These are phyloP conservation scores for Limonium bicolor DNA, from an alignment of 148 eudicot genomes.

Conservation along the genomic window DNA sequence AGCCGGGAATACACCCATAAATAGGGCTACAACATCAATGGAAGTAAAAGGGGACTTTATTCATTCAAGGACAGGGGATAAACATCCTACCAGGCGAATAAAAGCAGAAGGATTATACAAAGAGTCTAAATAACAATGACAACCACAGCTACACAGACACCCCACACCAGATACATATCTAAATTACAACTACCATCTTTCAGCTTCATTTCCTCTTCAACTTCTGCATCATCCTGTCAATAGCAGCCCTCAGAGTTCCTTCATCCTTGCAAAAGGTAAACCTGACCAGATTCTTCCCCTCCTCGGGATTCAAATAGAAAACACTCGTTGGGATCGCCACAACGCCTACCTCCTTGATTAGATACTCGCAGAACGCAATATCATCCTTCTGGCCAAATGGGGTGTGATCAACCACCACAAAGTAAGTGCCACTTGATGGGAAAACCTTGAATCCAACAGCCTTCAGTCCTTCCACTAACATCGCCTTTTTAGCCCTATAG, in stretches of 20 bases:
- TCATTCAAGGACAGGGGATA: no score
- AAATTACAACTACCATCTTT: no score
- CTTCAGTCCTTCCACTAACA: constrained; percentile 69
- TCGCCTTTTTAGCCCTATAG: constrained; percentile 58
- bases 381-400: constrained; percentile 78
- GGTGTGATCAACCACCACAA: constrained; percentile 89
- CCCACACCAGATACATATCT: no score
- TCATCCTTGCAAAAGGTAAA: constrained; percentile 97
- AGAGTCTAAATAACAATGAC: no score
- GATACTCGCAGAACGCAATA: constrained; percentile 72
- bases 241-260: constrained; percentile 62
- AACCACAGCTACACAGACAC: no score
- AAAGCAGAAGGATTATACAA: no score
- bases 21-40: no score
- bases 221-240: constrained; percentile 75
- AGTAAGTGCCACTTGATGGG: constrained; percentile 96
- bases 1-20: no score
- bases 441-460: constrained; percentile 71
- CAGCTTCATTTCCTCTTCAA: constrained; percentile 21
- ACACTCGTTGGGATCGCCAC: constrained; percentile 95
- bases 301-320: constrained; percentile 77
- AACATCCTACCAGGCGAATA: no score
- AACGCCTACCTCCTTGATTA: constrained; percentile 93
- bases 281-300: constrained; percentile 89
- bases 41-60: no score